Percentiles rank a stretch among this genome's conserved stretches.
These are phyloP conservation scores for Scheffersomyces lignicola DNA, from an alignment of 1,139 yeast genomes.

Conservation along the genomic window DNA sequence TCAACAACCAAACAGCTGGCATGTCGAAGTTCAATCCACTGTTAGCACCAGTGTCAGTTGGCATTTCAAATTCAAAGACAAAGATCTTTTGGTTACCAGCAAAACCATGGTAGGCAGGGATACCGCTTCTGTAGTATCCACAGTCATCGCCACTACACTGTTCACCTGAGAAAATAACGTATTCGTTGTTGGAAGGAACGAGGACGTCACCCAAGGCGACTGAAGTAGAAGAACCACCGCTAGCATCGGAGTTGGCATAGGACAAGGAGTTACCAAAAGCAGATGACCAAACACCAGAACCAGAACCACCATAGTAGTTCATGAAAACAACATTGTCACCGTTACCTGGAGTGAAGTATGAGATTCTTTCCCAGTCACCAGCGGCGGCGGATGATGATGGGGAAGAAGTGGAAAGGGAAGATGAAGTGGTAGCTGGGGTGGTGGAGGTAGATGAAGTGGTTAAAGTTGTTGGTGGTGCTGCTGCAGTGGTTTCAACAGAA, in stretches of 20 bases:
- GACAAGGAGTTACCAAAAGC: slow-evolving; percentile 92
- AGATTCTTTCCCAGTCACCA: slow-evolving; percentile 71
- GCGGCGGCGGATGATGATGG: slow-evolving; percentile 31
- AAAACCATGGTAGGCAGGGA: slow-evolving; percentile 74
- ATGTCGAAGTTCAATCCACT: slow-evolving; percentile 48
- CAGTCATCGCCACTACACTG: slow-evolving; percentile 56
- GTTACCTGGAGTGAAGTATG: slow-evolving; percentile 65
- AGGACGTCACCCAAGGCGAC: slow-evolving; percentile 53
- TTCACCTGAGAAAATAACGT: slow-evolving; percentile 56
- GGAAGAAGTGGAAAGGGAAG: slow-evolving; percentile 30
- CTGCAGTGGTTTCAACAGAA: slow-evolving; percentile 13
- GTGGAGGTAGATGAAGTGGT: slow-evolving; percentile 20
- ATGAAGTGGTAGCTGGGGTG: slow-evolving; percentile 22
- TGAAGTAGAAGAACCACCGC: slow-evolving; percentile 61
- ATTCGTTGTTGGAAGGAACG: slow-evolving; percentile 59
- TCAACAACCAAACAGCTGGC: slow-evolving; percentile 81
- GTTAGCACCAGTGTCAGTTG: slow-evolving; percentile 38
- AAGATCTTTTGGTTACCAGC: slow-evolving; percentile 67
- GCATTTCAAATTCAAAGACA: slow-evolving; percentile 70
- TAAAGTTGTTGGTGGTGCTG: slow-evolving; percentile 40
- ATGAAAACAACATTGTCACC: slow-evolving; percentile 75
- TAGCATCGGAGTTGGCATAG: slow-evolving; percentile 75
- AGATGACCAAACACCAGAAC: slow-evolving; percentile 81
- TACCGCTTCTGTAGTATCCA: slow-evolving; percentile 71
- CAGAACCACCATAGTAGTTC: slow-evolving; percentile 81